phyloP scores from a whole-genome alignment of 169 alveolate species.

The Theileria luwenshuni region DNA sequence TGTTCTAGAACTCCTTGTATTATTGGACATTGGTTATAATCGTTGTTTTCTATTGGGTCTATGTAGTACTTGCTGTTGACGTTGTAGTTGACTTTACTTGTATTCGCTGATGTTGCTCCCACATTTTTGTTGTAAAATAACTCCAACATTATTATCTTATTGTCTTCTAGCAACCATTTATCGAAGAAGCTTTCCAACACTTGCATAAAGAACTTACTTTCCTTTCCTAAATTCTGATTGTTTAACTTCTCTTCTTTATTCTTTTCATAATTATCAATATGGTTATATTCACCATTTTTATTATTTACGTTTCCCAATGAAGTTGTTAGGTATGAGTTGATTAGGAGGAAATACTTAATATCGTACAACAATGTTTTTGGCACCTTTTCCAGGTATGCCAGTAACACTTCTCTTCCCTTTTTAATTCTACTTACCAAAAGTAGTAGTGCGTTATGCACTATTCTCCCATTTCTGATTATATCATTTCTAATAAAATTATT shows the following conservation, averaged over 20 bases:
- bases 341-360: constrained; percentile 51
- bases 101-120: constrained; percentile 18
- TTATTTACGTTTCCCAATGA: constrained; percentile 25
- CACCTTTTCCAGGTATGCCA: constrained; percentile 49
- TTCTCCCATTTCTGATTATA: constrained; percentile 47
- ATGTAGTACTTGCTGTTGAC: constrained; percentile 26
- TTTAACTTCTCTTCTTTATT: constrained; percentile 16
- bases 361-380: constrained; percentile 54
- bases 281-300: constrained; percentile 28
- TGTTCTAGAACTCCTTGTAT: constrained; percentile 28
- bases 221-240: not conserved
- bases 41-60: constrained; percentile 15
- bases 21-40: constrained; percentile 36
- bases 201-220: constrained; percentile 21
- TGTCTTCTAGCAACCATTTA: constrained; percentile 42
- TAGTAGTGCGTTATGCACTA: constrained; percentile 48
- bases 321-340: not conserved
- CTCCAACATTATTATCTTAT: constrained; percentile 29
- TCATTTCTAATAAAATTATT: constrained; percentile 8
- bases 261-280: not conserved
- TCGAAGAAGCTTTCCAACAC: constrained; percentile 60
- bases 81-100: constrained; percentile 44
- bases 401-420: constrained; percentile 40
- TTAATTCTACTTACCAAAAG: constrained; percentile 23
- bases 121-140: constrained; percentile 47